Evolutionary conservation across 2,329 filamentous ascomycete genomes (phyloP).

Genomic region (Raffaelea deltoideospora): DNA sequence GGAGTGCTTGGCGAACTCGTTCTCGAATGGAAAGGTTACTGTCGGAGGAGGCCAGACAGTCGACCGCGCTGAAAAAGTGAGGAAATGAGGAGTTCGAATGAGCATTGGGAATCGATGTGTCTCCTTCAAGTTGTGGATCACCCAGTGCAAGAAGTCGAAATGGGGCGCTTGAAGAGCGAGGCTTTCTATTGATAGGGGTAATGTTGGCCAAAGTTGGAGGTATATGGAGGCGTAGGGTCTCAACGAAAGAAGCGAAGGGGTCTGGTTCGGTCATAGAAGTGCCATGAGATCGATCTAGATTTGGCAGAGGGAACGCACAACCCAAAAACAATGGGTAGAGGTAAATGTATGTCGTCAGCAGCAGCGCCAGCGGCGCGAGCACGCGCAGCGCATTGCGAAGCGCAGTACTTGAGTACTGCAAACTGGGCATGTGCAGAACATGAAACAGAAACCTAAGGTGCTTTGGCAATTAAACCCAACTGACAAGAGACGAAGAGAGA

Average conservation of each 20-base stretch:
- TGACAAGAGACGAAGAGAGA: too few relatives aligned
- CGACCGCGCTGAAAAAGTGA: constrained; percentile 30
- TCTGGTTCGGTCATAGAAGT: constrained; percentile 4
- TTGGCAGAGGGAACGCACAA: constrained; percentile 61
- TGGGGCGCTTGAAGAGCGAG: too few relatives aligned
- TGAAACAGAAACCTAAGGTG: not conserved
- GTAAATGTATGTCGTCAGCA: constrained; percentile 67
- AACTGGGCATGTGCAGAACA: constrained; percentile 31
- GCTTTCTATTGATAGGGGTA: too few relatives aligned
- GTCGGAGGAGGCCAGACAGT: constrained; percentile 31
- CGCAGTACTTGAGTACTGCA: too few relatives aligned
- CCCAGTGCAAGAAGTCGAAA: constrained; percentile 80
- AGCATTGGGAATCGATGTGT: constrained; percentile 59
- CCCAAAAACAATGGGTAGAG: constrained; percentile 67
- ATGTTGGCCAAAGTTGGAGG: too few relatives aligned
- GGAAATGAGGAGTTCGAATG: constrained; percentile 38
- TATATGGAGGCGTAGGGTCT: constrained; percentile 27
- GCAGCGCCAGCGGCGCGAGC: constrained; percentile 49
- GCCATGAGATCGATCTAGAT: constrained; percentile 5
- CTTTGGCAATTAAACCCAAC: too few relatives aligned
- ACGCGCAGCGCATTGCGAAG: constrained; percentile 42
- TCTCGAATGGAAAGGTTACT: constrained; percentile 30
- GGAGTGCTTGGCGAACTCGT: constrained; percentile 35
- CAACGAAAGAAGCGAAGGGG: constrained; percentile 18
- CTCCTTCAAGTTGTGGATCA: constrained; percentile 87